phyloP scores from a whole-genome alignment of 2,329 filamentous ascomycete genomes.

The Paraconiothyrium brasiliense region DNA sequence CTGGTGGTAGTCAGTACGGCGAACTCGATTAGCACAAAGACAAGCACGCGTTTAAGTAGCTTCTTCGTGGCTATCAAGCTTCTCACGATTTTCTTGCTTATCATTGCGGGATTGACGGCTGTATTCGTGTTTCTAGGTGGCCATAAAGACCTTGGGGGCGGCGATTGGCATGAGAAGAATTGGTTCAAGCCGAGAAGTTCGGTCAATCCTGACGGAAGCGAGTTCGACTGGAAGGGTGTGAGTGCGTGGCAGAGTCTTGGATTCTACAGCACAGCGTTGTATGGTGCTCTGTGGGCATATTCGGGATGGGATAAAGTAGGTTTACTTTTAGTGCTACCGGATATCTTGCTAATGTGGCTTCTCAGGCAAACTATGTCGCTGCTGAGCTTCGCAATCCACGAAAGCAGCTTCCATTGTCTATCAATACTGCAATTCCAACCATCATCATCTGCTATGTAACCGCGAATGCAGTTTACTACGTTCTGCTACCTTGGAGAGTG shows the following conservation, averaged over 20 bases:
- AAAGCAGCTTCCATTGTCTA: conserved; percentile 65
- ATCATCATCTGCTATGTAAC: conserved; percentile 69
- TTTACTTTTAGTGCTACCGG: neutral
- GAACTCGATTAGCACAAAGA: conserved; percentile 57
- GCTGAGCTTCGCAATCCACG: conserved; percentile 46
- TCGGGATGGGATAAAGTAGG: conserved; percentile 51
- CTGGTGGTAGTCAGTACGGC: conserved; percentile 50
- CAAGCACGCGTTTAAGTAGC: conserved; percentile 50
- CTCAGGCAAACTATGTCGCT: conserved; percentile 50
- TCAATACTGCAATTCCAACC: conserved; percentile 69
- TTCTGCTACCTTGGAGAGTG: conserved; percentile 68
- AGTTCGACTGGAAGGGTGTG: conserved; percentile 50
- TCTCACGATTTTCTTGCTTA: conserved; percentile 45
- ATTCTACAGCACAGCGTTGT: conserved; percentile 67
- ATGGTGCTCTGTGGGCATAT: conserved; percentile 47
- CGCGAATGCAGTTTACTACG: conserved; percentile 70
- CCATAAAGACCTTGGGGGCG: conserved; percentile 42
- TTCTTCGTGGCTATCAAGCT: conserved; percentile 52
- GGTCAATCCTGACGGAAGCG: conserved; percentile 37
- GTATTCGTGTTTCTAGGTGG: conserved; percentile 40
- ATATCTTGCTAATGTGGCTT: conserved; percentile 12
- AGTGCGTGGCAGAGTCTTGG: conserved; percentile 68
- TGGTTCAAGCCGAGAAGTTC: conserved; percentile 46
- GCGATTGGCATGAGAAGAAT: conserved; percentile 44
- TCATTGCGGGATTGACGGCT: conserved; percentile 47